Evolutionary conservation across 306 rosid species (phyloP).

Genomic region (Nissolia schottii): DNA sequence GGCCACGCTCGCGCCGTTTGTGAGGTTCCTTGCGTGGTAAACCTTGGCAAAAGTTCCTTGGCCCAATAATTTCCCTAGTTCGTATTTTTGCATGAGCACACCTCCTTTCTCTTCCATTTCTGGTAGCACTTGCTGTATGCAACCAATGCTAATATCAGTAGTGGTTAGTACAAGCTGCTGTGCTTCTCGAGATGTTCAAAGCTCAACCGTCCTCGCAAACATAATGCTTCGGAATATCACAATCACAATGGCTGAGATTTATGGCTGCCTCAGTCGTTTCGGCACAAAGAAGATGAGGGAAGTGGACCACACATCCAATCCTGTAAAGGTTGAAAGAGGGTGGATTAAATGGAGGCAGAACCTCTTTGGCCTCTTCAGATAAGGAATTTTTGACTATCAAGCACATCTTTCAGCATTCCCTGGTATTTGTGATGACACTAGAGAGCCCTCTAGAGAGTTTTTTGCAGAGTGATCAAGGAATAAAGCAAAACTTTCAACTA

Average conservation of each 20-base stretch:
- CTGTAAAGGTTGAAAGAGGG: conserved; percentile 35
- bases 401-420: conserved; percentile 99
- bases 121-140: background rate
- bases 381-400: conserved; percentile 43
- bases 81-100: conserved; percentile 75
- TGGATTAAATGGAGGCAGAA: conserved; percentile 34
- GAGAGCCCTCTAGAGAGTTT: conserved; percentile 14
- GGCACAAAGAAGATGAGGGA: conserved; percentile 22
- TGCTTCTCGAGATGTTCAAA: conserved; percentile 26
- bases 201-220: conserved; percentile 77
- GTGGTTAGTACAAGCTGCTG: conserved; percentile 2
- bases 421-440: conserved; percentile 32
- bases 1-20: conserved; percentile 63
- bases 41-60: conserved; percentile 99
- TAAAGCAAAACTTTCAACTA: conserved; percentile 22
- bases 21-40: conserved; percentile 59
- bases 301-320: conserved; percentile 42
- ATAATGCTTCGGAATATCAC: conserved; percentile 48
- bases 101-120: conserved; percentile 65
- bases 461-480: conserved; percentile 17
- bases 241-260: conserved; percentile 31
- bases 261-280: conserved; percentile 33
- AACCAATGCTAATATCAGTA: conserved; percentile 25
- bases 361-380: conserved; percentile 30
- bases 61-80: conserved; percentile 70